Conservation (phyloP, 805 yeast species). For the Saccharomycopsis sp. region DNA sequence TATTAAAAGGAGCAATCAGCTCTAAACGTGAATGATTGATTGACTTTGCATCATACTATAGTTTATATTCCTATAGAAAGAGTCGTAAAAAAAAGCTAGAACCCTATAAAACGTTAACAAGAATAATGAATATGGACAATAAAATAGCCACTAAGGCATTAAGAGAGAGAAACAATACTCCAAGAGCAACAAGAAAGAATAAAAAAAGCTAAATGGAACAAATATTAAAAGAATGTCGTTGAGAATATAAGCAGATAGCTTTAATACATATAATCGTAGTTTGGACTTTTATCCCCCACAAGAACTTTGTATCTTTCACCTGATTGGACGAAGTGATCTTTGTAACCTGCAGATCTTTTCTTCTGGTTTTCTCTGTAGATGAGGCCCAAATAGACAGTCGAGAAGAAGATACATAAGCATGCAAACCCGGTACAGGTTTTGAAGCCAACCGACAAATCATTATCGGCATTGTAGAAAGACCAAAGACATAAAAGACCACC, state of each 20-base stretch:
- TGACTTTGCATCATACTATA: no score
- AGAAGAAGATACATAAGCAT: background rate
- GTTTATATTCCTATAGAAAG: no score
- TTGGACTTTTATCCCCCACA: slow-evolving; percentile 8
- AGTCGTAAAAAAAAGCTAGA: background rate
- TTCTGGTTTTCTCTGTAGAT: slow-evolving; percentile 1
- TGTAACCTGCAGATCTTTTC: slow-evolving; percentile 5
- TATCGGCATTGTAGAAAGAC: background rate
- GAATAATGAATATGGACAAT: background rate
- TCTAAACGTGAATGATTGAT: no score
- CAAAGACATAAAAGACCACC: slow-evolving; percentile 3
- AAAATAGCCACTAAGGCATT: background rate
- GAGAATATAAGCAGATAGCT: background rate
- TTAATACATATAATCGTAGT: slow-evolving; percentile 8
- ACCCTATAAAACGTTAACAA: background rate
- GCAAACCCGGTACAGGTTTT: background rate
- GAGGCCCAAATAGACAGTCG: background rate
- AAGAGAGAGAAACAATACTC: background rate
- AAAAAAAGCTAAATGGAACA: background rate
- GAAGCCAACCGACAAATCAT: background rate
- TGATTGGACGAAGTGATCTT: background rate
- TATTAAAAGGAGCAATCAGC: no score
- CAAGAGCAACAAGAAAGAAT: no score
- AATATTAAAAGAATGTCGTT: background rate
- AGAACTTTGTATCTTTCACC: slow-evolving; percentile 2